Percentiles rank a stretch among this genome's conserved stretches.
These are phyloP conservation scores for Clathrospora elynae DNA, from an alignment of 2,329 filamentous ascomycete species.

Conservation along the genomic window DNA sequence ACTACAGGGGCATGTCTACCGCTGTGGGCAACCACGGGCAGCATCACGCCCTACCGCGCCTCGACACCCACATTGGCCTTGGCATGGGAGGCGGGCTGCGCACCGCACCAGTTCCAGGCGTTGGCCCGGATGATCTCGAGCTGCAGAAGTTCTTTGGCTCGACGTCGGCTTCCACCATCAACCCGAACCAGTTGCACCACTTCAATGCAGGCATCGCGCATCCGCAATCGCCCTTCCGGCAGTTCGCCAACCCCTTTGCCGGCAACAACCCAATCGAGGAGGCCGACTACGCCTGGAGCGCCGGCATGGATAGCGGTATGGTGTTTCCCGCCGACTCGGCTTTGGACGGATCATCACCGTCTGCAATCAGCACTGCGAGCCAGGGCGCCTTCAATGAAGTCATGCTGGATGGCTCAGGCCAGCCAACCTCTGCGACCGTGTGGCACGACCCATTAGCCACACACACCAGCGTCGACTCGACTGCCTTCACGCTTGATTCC, in stretches of 20 bases:
- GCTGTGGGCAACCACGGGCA: slow-evolving; percentile 69
- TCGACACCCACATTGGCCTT: slow-evolving; percentile 78
- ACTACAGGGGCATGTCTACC: slow-evolving; percentile 74
- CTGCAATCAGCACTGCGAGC: slow-evolving; percentile 92
- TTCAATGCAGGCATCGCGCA: slow-evolving; percentile 77
- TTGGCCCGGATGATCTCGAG: slow-evolving; percentile 63
- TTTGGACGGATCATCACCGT: slow-evolving; percentile 91
- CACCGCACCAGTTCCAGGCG: slow-evolving; percentile 67
- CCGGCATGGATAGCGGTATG: slow-evolving; percentile 75
- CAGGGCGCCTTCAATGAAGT: slow-evolving; percentile 90
- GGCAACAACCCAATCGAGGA: slow-evolving; percentile 65
- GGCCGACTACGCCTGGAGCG: slow-evolving; percentile 87
- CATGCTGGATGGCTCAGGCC: slow-evolving; percentile 75
- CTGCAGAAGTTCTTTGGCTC: slow-evolving; percentile 73
- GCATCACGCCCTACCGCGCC: slow-evolving; percentile 73
- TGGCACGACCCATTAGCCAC: slow-evolving; percentile 61
- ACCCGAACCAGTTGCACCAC: slow-evolving; percentile 77
- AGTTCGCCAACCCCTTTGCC: slow-evolving; percentile 58
- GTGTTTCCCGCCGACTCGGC: slow-evolving; percentile 68
- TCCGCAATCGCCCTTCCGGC: slow-evolving; percentile 55
- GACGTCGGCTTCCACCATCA: slow-evolving; percentile 60
- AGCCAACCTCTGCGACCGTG: slow-evolving; percentile 45
- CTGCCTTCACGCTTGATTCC: slow-evolving; percentile 76
- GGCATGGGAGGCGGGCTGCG: slow-evolving; percentile 72
- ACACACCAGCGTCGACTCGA: slow-evolving; percentile 67